Percentiles rank a stretch among this genome's conserved stretches.
Evolutionary conservation across 129 eudicot genomes (phyloP).

Genomic region (Flaveria sonorensis): DNA sequence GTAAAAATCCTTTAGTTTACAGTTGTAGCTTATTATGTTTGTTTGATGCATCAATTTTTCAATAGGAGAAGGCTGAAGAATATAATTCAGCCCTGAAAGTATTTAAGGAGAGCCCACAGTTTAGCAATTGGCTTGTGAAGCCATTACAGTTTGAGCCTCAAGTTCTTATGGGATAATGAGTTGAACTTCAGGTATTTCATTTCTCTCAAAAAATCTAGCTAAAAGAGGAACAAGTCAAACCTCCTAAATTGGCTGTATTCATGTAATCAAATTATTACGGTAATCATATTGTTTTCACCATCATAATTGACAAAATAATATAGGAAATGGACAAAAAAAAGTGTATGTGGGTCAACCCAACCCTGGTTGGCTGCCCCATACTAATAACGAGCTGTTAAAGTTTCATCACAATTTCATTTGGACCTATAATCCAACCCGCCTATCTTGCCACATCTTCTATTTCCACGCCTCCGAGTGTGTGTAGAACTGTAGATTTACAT

Average conservation of each 20-base stretch:
- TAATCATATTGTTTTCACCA: background rate
- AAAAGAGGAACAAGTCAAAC: background rate
- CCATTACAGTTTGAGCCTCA: conserved; percentile 66
- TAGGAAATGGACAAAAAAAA: background rate
- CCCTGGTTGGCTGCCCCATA: background rate
- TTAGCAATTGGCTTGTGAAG: conserved; percentile 75
- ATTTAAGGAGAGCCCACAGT: conserved; percentile 67
- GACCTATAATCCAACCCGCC: background rate
- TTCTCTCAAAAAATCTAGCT: conserved; percentile 1
- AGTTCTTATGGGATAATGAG: conserved; percentile 45
- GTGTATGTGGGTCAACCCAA: background rate
- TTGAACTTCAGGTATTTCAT: conserved; percentile 33
- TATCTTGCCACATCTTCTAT: background rate
- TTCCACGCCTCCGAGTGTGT: background rate
- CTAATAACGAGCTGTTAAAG: background rate
- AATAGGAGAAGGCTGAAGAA: conserved; percentile 62
- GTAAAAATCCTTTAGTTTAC: background rate
- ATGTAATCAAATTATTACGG: background rate
- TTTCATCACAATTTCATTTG: background rate
- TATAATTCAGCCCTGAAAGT: conserved; percentile 59
- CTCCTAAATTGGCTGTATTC: background rate
- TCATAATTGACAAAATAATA: background rate
- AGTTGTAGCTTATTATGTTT: conserved; percentile 9
- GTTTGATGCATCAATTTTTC: conserved; percentile 20
- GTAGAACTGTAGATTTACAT: background rate